phyloP scores from a whole-genome alignment of 331 rosid genomes.

The Malus hybrid region DNA sequence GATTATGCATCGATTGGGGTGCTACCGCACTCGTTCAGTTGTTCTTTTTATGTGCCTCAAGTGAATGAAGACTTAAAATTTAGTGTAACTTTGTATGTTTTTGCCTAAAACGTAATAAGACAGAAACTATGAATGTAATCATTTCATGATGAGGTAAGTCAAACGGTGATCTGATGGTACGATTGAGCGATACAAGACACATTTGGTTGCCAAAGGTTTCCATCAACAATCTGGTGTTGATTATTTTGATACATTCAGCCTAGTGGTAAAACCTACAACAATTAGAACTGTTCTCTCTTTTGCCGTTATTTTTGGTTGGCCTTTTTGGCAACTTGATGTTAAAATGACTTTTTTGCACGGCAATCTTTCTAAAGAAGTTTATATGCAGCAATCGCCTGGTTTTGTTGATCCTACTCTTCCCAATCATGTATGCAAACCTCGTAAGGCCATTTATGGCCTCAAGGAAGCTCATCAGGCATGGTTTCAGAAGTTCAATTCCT shows the following conservation, averaged over 20 bases:
- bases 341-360: background rate
- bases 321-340: background rate
- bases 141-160: too few relatives aligned
- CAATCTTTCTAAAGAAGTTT: background rate
- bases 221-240: background rate
- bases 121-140: too few relatives aligned
- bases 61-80: too few relatives aligned
- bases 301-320: background rate
- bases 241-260: too few relatives aligned
- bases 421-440: background rate
- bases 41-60: too few relatives aligned
- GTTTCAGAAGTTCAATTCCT: background rate
- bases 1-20: too few relatives aligned
- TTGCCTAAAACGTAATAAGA: too few relatives aligned
- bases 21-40: too few relatives aligned
- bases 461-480: background rate
- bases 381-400: background rate
- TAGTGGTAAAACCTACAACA: too few relatives aligned
- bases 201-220: background rate
- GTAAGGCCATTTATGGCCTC: background rate
- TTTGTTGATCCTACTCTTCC: background rate
- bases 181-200: background rate
- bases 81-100: too few relatives aligned
- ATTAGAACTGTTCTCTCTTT: background rate
- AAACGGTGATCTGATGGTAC: background rate